Evolutionary conservation across 768 basidiomycete species (phyloP).

Genomic region (Scleroderma bovista): DNA sequence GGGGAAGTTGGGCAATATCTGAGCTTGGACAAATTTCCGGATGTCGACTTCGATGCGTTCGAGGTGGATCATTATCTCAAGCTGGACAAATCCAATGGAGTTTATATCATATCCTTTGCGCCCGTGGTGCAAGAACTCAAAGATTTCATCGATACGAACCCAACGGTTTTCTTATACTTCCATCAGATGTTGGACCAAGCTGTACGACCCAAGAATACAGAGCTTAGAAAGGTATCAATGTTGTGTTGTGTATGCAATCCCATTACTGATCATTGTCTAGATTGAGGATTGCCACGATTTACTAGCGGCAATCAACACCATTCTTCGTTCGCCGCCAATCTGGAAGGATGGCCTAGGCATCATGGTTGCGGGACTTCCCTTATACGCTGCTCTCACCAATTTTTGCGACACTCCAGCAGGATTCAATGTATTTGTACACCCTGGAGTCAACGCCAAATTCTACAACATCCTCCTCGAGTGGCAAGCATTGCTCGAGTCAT

Average conservation of each 20-base stretch:
- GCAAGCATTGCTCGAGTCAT: constrained; percentile 41
- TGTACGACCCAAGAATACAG: background rate
- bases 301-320: constrained; percentile 5
- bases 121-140: constrained; percentile 22
- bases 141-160: constrained; percentile 22
- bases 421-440: background rate
- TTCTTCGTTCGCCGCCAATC: background rate
- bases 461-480: constrained; percentile 48
- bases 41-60: too few species aligned
- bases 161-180: constrained; percentile 28
- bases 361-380: background rate
- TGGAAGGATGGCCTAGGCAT: background rate
- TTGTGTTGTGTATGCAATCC: background rate
- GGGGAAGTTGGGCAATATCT: background rate
- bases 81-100: too few species aligned
- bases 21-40: too few species aligned
- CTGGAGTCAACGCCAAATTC: constrained; percentile 39
- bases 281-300: background rate
- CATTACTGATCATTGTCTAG: background rate
- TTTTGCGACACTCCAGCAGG: background rate
- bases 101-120: constrained; percentile 13
- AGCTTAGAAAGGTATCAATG: background rate
- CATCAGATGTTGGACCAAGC: constrained; percentile 29
- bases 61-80: too few species aligned
- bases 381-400: background rate